Evolutionary conservation across 1,284 basidiomycete genomes (phyloP).

Genomic region (Exobasidium rhododendri): DNA sequence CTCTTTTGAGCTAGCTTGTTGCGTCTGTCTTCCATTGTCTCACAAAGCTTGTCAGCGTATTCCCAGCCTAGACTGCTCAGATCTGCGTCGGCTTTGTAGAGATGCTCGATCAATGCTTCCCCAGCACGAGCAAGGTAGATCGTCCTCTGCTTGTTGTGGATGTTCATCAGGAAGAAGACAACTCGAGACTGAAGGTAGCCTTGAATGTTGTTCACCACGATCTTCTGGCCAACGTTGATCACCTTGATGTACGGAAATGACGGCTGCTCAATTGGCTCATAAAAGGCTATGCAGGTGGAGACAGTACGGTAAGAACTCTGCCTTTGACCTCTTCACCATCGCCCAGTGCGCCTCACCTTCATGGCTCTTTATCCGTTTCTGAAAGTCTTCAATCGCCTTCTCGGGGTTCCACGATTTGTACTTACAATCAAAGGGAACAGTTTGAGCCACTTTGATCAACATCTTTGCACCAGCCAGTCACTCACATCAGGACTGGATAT

Average conservation of each 20-base stretch:
- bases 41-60: slow-evolving; percentile 69
- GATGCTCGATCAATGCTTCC: slow-evolving; percentile 80
- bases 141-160: slow-evolving; percentile 80
- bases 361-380: slow-evolving; percentile 79
- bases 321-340: neutral
- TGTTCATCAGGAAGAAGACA: slow-evolving; percentile 97
- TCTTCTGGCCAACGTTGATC: slow-evolving; percentile 71
- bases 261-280: slow-evolving; percentile 74
- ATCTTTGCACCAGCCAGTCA: slow-evolving; percentile 60
- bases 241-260: slow-evolving; percentile 89
- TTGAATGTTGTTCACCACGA: slow-evolving; percentile 68
- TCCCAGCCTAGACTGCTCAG: slow-evolving; percentile 91
- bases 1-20: slow-evolving; percentile 27
- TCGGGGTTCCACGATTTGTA: slow-evolving; percentile 91
- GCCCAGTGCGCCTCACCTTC: slow-evolving; percentile 60
- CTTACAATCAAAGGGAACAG: slow-evolving; percentile 61
- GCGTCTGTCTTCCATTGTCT: slow-evolving; percentile 47
- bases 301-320: neutral
- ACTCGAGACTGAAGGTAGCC: slow-evolving; percentile 82
- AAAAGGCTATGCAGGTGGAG: no score
- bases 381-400: slow-evolving; percentile 85
- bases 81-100: slow-evolving; percentile 97
- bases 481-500: slow-evolving; percentile 95
- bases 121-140: slow-evolving; percentile 60
- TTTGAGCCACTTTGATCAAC: slow-evolving; percentile 1